A percentile compares a stretch with the other conserved stretches of the same genome.
phyloP scores from a whole-genome alignment of 2,329 filamentous ascomycete genomes.

The Penicillium capsulatum region DNA sequence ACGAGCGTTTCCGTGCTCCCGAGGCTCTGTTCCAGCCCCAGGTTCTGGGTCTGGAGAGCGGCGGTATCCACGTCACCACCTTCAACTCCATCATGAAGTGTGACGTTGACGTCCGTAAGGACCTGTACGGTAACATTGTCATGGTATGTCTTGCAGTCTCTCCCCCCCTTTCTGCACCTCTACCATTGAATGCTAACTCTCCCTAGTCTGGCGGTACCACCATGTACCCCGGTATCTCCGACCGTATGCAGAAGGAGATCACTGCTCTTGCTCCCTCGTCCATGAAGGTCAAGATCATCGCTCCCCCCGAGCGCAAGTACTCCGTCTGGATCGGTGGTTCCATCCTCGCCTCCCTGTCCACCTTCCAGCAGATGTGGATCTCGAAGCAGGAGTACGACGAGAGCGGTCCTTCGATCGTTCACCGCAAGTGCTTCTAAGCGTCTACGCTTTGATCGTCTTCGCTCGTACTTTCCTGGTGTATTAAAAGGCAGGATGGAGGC shows the following conservation, averaged over 20 bases:
- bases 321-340: conserved; percentile 99
- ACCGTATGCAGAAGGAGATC: conserved; percentile 99
- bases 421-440: conserved; percentile 99
- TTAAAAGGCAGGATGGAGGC: conserved; percentile 40
- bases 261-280: conserved; percentile 97
- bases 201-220: conserved; percentile 96
- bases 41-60: conserved; percentile 95
- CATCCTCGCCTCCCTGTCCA: conserved; percentile 97
- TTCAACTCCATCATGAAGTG: conserved; percentile 99
- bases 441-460: conserved; percentile 31
- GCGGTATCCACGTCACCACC: conserved; percentile 98
- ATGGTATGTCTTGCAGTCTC: conserved; percentile 66
- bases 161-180: background rate
- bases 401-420: conserved; percentile 97
- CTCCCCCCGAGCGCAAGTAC: conserved; percentile 99
- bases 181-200: conserved; percentile 13
- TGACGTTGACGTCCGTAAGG: conserved; percentile 99
- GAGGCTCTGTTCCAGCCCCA: conserved; percentile 99
- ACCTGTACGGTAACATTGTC: conserved; percentile 99
- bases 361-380: conserved; percentile 99
- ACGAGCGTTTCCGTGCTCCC: conserved; percentile 99
- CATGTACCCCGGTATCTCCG: conserved; percentile 99
- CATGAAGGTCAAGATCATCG: conserved; percentile 99
- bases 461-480: conserved; percentile 41
- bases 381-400: conserved; percentile 99